Evolutionary conservation across 495 filamentous ascomycete genomes (phyloP), one percentile per base, ranked within the genome.

Genomic region (Penicillium lividum): DNA sequence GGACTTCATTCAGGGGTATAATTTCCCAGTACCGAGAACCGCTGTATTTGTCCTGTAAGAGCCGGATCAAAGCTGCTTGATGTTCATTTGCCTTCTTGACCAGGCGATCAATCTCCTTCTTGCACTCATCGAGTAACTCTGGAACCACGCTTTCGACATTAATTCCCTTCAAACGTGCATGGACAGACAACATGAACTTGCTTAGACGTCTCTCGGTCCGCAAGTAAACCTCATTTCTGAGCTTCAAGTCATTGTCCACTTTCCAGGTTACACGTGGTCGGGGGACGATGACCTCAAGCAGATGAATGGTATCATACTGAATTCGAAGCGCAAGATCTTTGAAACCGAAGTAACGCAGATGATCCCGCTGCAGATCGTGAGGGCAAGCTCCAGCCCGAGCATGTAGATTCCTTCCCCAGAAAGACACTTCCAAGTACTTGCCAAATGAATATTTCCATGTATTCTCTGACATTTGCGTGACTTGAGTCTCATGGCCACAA

Each of bases 381-480:
- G 89, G 87, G 65, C 95, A 99, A n/a, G 89, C 82, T 9, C 89
- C 88, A 15, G 86, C 88, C 51, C 91, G 84, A 29, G 92, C 81
- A 67, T 86, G 89, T 42, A 97, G 72, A 50, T 91, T 88, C 53
- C 82, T 88, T 68, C 91, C 94, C 93, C 92, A 98, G 66, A 97
- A 98, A 3, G 91, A 94, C 15, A 99, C 77, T 72, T 99, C 95
- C 28, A 99, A 80, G 64, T 97, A 99, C 73, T 99, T 99, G 4
- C 87, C 93, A 66, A 99, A 95, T 0, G 95, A 98, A 70, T 99
- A 99, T 71, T 95, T 98, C 92, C 93, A 99, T 3, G 91, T 96
- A 67, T 82, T 92, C 51, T 91, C 87, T 0, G 93, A 97, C 94
- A 99, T 99, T 15, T 90, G 89, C 59, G 90, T 88, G 40, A 93